Conservation (phyloP, 768 basidiomycete species). For the Wakefieldia striispora region DNA sequence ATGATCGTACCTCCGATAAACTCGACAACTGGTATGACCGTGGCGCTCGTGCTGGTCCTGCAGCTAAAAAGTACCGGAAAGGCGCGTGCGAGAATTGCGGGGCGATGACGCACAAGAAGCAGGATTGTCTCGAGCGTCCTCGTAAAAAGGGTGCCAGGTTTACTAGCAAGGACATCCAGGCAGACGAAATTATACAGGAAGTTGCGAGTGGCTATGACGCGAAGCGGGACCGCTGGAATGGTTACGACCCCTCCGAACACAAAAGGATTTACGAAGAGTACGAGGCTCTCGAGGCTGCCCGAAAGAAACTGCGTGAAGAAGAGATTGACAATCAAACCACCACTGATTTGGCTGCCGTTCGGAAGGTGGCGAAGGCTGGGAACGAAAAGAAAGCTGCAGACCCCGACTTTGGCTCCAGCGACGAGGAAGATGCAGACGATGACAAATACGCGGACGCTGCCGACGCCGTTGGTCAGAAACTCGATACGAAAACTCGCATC, state of each 20-base stretch:
- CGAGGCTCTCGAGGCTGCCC: conserved; percentile 84
- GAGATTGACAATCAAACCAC: conserved; percentile 98
- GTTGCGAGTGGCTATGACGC: conserved; percentile 80
- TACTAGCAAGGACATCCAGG: conserved; percentile 84
- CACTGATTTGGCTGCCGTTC: conserved; percentile 84
- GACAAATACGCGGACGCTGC: conserved; percentile 99
- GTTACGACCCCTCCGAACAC: conserved; percentile 90
- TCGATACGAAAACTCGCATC: conserved; percentile 97
- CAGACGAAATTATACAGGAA: conserved; percentile 89
- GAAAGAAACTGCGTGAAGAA: conserved; percentile 90
- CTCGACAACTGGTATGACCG: conserved; percentile 93
- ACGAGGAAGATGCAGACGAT: conserved; percentile 94
- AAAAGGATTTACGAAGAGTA: conserved; percentile 90
- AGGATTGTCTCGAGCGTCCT: conserved; percentile 95
- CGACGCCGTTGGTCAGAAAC: conserved; percentile 95
- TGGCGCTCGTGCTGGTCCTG: conserved; percentile 79
- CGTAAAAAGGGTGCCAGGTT: conserved; percentile 94
- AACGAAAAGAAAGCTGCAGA: conserved; percentile 69
- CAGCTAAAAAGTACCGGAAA: conserved; percentile 95
- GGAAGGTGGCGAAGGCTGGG: conserved; percentile 93
- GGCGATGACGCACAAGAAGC: conserved; percentile 87
- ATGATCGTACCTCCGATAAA: conserved; percentile 58
- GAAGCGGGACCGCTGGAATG: conserved; percentile 98
- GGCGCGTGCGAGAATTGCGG: conserved; percentile 99
- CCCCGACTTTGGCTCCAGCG: conserved; percentile 93